Evolutionary conservation across 108 stramenopile species (phyloP), one percentile per base, ranked within the genome.

Genomic region (Schizochytrium sp.): DNA sequence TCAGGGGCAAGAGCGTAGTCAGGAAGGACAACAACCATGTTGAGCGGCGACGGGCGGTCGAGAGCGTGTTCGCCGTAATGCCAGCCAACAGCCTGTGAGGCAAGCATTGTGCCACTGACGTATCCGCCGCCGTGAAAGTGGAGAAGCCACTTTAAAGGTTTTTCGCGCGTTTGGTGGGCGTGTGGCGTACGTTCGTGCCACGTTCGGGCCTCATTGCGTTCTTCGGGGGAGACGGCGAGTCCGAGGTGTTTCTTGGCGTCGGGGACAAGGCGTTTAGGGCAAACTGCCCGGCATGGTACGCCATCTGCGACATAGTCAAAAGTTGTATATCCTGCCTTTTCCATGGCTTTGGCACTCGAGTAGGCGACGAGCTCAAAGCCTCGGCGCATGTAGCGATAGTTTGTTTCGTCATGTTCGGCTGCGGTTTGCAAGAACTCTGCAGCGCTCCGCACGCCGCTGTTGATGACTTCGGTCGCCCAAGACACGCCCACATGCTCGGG

Each of bases 81-180:
- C 45, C 51, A 53, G 76, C 76, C 76, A 18, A 53, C 76, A 0
- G 76, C 76, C 28, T 83, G 76, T 23, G 76, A 83, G 19, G 76
- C 76, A 6, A 83, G 51, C 51, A 53, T 53, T 43, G 76, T 83
- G 19, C 76, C 76, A 34, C 76, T 83, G 10, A 83, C 76, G 51
- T 83, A 83, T 8, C 76, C 76, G 10, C 76, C 76, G 51, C 76
- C 76, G 51, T 83, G 76, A 53, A 83, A 83, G 28, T 83, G 76
- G 43, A 83, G 19, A 12, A 83, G 19, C 76, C 76, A 83, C 51
- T 83, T 83, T 43, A 83, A 6, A 8, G 76, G 76, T 57, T 8
- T 16, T 16, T 57, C 16, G 55, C 8, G 0, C 55, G 16, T 8
- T 8, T 57, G 14, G 1, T 8, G 14, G 55, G 55, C 55, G 14